Evolutionary conservation across 2,329 filamentous ascomycete species (phyloP), one percentile per base, ranked within the genome.

Genomic region (Phialophora macrospora): DNA sequence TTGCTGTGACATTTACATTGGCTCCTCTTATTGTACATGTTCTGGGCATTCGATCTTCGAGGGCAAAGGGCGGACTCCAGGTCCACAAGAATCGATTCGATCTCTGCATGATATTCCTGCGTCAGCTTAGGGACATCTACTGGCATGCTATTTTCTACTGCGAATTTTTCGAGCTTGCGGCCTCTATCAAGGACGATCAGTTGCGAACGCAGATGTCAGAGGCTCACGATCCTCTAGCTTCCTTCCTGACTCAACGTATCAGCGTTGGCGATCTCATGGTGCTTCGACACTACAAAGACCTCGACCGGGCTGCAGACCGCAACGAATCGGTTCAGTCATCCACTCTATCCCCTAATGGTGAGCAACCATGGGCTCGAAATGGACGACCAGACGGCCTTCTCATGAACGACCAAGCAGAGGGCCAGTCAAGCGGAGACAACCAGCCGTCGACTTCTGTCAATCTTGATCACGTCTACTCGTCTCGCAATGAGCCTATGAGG

Each of bases 201-300:
- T 28, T 60, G 44, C 32, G 44, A n/a, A 54, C 48, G n/a, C 28
- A 60, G 3, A 60, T 52, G 44, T 60, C 58, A 26, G 58, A 60
- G n/a, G 58, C 58, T 26, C 58, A 60, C 24, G 58, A 60, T 44
- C 46, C 46, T 32, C 20, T 60, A 7, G 58, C 58, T 52, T 60
- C 58, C 24, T 60, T 60, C 38, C 30, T 60, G 26, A 60, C 58
- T 11, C 58, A 60, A 34, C 58, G 46, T 20, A 60, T 60, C 48
- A 52, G 58, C 22, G 46, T 60, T 11, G 58, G 58, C 46, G 58
- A 60, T 41, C 58, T 60, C 11, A 60, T 60, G 58, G 58, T 60
- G 12, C 58, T 60, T 51, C 46, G 48, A 41, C 58, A 60, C 24
- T 52, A 60, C 32, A 44, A 60, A 22, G 48, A 52, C 32, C 46